Evolutionary conservation across 441 rosid genomes (phyloP).

Genomic region (Populus hybrid): DNA sequence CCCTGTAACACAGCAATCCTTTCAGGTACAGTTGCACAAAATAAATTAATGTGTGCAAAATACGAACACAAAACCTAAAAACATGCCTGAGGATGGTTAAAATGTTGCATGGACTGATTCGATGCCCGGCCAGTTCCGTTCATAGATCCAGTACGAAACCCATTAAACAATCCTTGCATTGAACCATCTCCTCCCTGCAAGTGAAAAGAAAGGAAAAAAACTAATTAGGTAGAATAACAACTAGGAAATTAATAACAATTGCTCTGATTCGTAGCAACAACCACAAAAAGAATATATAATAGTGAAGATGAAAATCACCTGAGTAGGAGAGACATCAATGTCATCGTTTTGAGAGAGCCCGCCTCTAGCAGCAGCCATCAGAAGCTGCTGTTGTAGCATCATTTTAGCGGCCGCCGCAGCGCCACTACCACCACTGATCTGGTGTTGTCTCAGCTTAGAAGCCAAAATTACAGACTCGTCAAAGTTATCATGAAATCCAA

Average conservation of each 20-base stretch:
- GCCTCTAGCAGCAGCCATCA: slow-evolving; percentile 39
- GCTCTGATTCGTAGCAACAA: neutral
- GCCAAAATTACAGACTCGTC: slow-evolving; percentile 43
- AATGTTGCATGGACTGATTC: slow-evolving; percentile 36
- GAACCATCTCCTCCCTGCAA: slow-evolving; percentile 45
- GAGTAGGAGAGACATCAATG: slow-evolving; percentile 35
- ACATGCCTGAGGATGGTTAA: slow-evolving; percentile 55
- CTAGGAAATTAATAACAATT: neutral
- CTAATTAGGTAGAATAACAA: neutral
- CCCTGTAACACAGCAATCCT: slow-evolving; percentile 16
- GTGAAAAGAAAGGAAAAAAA: neutral
- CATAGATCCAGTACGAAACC: slow-evolving; percentile 61
- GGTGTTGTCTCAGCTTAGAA: slow-evolving; percentile 62
- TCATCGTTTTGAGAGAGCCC: slow-evolving; percentile 39
- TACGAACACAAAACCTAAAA: neutral
- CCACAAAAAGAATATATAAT: neutral
- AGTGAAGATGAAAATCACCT: neutral
- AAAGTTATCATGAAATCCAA: slow-evolving; percentile 36
- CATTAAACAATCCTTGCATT: slow-evolving; percentile 50
- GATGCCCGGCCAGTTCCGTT: slow-evolving; percentile 33
- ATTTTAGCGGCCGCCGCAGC: slow-evolving; percentile 27
- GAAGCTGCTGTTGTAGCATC: slow-evolving; percentile 51
- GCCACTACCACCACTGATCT: slow-evolving; percentile 34
- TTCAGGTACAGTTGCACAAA: neutral
- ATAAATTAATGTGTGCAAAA: neutral